These are phyloP conservation scores for Porcisia hertigi DNA, from an alignment of 208 protist genomes.

Conservation along the genomic window DNA sequence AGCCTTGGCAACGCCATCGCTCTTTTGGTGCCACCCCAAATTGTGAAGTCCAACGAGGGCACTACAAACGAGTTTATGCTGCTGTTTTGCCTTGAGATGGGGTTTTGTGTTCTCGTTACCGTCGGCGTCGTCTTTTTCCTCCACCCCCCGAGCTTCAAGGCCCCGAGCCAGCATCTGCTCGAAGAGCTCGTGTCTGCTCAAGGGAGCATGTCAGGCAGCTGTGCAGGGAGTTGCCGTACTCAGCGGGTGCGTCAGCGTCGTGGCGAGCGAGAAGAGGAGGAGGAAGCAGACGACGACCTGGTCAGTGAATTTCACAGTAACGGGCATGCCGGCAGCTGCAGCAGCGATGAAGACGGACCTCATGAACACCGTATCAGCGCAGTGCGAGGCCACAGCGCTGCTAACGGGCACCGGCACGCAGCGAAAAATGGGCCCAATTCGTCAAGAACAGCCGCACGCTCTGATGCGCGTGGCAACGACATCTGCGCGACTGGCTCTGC, in stretches of 20 bases:
- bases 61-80: slow-evolving; percentile 48
- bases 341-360: not conserved
- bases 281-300: slow-evolving; percentile 1
- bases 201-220: not conserved
- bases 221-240: not conserved
- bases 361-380: not conserved
- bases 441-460: not conserved
- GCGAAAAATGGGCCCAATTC: slow-evolving; percentile 3
- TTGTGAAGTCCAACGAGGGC: slow-evolving; percentile 43
- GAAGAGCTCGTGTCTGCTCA: slow-evolving; percentile 11
- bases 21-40: slow-evolving; percentile 54
- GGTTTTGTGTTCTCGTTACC: slow-evolving; percentile 44
- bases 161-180: slow-evolving; percentile 31
- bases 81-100: slow-evolving; percentile 61
- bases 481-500: not conserved
- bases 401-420: not conserved
- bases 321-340: not conserved
- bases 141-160: slow-evolving; percentile 38
- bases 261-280: slow-evolving; percentile 23
- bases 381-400: not conserved
- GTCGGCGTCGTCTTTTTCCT: slow-evolving; percentile 53
- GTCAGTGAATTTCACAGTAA: slow-evolving; percentile 9
- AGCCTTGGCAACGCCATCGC: slow-evolving; percentile 70
- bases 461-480: not conserved
- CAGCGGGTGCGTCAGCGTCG: slow-evolving; percentile 2